These are phyloP conservation scores for Pueraria montana DNA, from an alignment of 306 rosid genomes.

Conservation along the genomic window DNA sequence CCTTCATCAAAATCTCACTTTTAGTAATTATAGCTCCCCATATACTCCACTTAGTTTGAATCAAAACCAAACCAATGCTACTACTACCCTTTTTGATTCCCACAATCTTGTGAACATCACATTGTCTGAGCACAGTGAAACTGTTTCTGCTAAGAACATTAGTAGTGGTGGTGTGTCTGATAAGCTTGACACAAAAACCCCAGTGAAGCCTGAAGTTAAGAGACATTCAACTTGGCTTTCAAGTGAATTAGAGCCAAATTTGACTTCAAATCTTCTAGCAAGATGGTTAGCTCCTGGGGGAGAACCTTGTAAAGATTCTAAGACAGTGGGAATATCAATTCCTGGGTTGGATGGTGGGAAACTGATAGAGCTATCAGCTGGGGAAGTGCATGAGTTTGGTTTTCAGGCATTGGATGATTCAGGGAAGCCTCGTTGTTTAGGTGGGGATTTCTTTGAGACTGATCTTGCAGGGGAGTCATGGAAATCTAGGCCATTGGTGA, in stretches of 20 bases:
- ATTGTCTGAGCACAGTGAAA: slow-evolving; percentile 36
- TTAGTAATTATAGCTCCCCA: not conserved
- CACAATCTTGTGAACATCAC: slow-evolving; percentile 36
- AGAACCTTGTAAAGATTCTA: slow-evolving; percentile 75
- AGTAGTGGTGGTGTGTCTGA: slow-evolving; percentile 31
- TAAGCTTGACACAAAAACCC: slow-evolving; percentile 31
- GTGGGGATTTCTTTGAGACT: slow-evolving; percentile 93
- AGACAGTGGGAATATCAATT: slow-evolving; percentile 65
- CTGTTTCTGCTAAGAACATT: slow-evolving; percentile 47
- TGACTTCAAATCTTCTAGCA: slow-evolving; percentile 72
- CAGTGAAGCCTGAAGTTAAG: slow-evolving; percentile 32
- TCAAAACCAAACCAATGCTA: slow-evolving; percentile 51
- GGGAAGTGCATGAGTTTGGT: slow-evolving; percentile 72
- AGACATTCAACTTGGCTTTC: slow-evolving; percentile 64
- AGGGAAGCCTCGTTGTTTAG: slow-evolving; percentile 78
- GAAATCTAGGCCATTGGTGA: slow-evolving; percentile 88
- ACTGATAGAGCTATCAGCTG: slow-evolving; percentile 69
- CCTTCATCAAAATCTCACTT: slow-evolving; percentile 47
- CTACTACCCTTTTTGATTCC: slow-evolving; percentile 48
- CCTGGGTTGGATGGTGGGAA: slow-evolving; percentile 66
- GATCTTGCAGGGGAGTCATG: slow-evolving; percentile 89
- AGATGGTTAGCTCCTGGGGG: slow-evolving; percentile 80
- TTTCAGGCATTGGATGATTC: slow-evolving; percentile 78
- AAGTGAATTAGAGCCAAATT: slow-evolving; percentile 67
- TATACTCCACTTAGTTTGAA: slow-evolving; percentile 40